Percentiles rank a stretch among this genome's conserved stretches.
Conservation (phyloP, 805 yeast species). For the Spathaspora gorwiae region DNA sequence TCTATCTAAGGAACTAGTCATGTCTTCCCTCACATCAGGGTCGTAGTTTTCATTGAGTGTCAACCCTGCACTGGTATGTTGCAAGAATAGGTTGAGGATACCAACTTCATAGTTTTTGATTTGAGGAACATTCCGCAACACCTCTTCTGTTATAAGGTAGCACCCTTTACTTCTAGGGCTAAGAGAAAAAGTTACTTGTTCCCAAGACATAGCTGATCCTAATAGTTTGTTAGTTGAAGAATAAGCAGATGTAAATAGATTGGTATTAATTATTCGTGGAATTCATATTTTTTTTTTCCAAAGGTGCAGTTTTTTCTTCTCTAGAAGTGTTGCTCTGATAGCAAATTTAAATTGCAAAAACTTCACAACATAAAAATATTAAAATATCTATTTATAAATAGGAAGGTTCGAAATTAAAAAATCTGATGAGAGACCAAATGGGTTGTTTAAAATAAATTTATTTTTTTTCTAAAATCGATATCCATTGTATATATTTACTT, state of each 20-base stretch:
- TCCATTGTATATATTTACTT: too few relatives aligned
- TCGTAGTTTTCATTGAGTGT: conserved; percentile 79
- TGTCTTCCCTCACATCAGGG: conserved; percentile 68
- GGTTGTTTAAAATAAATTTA: too few relatives aligned
- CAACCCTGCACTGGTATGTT: conserved; percentile 77
- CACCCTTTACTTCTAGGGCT: conserved; percentile 61
- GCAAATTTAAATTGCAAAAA: too few relatives aligned
- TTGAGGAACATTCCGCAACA: conserved; percentile 52
- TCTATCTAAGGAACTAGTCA: conserved; percentile 58
- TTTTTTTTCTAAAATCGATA: too few relatives aligned
- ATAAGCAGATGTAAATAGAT: neutral
- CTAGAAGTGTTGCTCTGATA: too few relatives aligned
- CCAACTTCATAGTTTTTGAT: conserved; percentile 59
- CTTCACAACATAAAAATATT: too few relatives aligned
- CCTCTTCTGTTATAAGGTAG: conserved; percentile 68
- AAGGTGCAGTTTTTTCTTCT: too few relatives aligned
- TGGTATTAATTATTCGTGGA: neutral
- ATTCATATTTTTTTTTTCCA: too few relatives aligned
- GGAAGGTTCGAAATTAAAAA: too few relatives aligned
- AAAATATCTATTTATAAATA: too few relatives aligned
- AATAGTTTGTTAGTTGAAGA: neutral
- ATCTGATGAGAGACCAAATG: too few relatives aligned
- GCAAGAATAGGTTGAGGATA: conserved; percentile 58
- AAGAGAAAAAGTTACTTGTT: conserved; percentile 52
- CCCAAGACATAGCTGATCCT: conserved; percentile 41